These are phyloP conservation scores for Wallemia mellicola DNA, from an alignment of 1,284 basidiomycete species.

Conservation along the genomic window DNA sequence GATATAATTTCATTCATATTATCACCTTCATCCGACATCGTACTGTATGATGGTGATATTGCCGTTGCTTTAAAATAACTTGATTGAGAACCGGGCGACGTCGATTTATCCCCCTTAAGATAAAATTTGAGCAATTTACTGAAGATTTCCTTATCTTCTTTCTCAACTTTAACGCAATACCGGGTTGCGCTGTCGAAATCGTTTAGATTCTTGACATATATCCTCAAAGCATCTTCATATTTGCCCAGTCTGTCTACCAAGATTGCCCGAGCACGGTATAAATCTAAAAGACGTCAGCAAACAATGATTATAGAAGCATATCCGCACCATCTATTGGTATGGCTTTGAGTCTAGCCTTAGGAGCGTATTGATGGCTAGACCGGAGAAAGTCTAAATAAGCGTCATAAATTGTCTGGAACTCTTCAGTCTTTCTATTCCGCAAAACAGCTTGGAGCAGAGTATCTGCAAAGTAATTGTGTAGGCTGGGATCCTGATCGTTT, in stretches of 20 bases:
- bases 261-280: constrained; percentile 64
- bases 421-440: neutral
- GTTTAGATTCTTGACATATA: constrained; percentile 61
- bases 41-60: too few species aligned
- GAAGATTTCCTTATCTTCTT: neutral
- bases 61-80: neutral
- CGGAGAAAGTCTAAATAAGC: neutral
- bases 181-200: constrained; percentile 65
- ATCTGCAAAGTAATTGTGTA: neutral
- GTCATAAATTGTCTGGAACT: neutral
- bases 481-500: neutral
- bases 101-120: constrained; percentile 11
- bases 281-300: constrained; percentile 21
- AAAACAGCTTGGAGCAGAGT: neutral
- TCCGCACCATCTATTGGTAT: neutral
- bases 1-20: constrained; percentile 46
- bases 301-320: neutral
- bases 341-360: neutral
- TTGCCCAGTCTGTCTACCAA: constrained; percentile 63
- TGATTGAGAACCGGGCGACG: constrained; percentile 26
- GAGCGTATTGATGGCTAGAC: neutral
- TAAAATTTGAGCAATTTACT: neutral
- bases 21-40: too few species aligned
- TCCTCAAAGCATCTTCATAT: constrained; percentile 69
- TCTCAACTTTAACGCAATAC: constrained; percentile 17